Base-by-base conservation (phyloP, 768 basidiomycete genomes). In the Kwoniella pini region DNA sequence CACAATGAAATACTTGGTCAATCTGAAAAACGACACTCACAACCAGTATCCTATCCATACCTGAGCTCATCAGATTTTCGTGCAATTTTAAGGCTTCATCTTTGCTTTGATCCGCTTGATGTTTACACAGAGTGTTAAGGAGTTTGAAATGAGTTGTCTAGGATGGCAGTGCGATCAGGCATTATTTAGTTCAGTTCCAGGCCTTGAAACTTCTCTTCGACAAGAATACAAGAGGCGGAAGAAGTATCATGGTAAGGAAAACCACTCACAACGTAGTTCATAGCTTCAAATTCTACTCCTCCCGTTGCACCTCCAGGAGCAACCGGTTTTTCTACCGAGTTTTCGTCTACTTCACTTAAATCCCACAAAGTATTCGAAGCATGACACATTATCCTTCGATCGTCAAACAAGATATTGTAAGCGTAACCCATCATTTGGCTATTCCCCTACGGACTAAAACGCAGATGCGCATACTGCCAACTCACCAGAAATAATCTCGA, bases 301-400 rank as follows among this genome's bases (percentile, higher is more conserved):
- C 95, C 96, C 0, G 96, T 97, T 87, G 98, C 97, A 15, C 96
- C 95, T 4, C 93, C 91, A 2, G 96, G 96, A 12, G 96, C 95
- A 0, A 72, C 70, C 12, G 78, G 77, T 72, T 87, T 89, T 79
- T 96, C 94, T 3, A 91, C 91, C 61, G 85, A 84, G 1, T 80
- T 84, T 73, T 91, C 88, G 74, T 97, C 91, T 1, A 90, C 88
- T 68, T 95, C 88, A 7, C 82, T 77, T 19, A 96, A 80, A 19
- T 86, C 82, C 95, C 95, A 97, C 51, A 98, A 86, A 0, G 87
- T 86, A 68, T 98, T 99, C 74, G 87, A 88, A 2, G 89, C 88
- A 74, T 99, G 96, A 76, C 95, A 97, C 80, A 98, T 75, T 58
- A 78, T 70, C 76, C 76, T 77, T 5, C 17, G 21, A 44, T 52